Conservation (phyloP, 495 filamentous ascomycete species). For the Lindgomyces ingoldianus region DNA sequence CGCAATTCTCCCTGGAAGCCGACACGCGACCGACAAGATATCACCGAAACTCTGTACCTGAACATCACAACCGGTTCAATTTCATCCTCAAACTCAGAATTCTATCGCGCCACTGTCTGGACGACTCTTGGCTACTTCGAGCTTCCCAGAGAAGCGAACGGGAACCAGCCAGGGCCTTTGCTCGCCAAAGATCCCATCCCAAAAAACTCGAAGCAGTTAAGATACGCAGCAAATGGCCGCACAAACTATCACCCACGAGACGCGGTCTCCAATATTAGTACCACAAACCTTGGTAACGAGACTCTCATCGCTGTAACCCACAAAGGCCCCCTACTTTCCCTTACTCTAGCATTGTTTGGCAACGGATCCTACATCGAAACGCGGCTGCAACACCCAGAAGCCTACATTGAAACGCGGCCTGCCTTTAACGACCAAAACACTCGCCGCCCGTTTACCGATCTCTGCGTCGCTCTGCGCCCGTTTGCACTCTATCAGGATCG, state of each 20-base stretch:
- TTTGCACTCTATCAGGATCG: not conserved
- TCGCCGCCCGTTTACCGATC: not conserved
- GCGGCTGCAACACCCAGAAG: not conserved
- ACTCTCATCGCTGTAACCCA: not conserved
- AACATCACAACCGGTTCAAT: not conserved
- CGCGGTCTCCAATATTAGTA: not conserved
- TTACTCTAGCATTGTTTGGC: slow-evolving; percentile 13
- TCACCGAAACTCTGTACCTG: slow-evolving; percentile 13
- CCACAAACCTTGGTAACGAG: not conserved
- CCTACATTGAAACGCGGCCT: not conserved
- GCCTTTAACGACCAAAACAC: not conserved
- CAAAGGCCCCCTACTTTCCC: slow-evolving; percentile 3
- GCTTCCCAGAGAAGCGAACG: slow-evolving; percentile 1
- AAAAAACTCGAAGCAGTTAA: not conserved
- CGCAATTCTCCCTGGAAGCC: slow-evolving; percentile 6
- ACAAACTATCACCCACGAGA: not conserved
- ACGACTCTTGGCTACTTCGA: slow-evolving; percentile 21
- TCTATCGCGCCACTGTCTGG: not conserved
- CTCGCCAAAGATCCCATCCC: slow-evolving; percentile 7
- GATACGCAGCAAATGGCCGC: not conserved
- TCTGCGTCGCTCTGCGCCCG: not conserved
- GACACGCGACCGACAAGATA: slow-evolving; percentile 17
- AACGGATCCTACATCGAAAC: slow-evolving; percentile 4
- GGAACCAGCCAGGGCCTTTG: slow-evolving; percentile 1
- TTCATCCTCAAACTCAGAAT: not conserved